Conservation (phyloP, 1,284 basidiomycete species). For the Puccinia triticina region DNA sequence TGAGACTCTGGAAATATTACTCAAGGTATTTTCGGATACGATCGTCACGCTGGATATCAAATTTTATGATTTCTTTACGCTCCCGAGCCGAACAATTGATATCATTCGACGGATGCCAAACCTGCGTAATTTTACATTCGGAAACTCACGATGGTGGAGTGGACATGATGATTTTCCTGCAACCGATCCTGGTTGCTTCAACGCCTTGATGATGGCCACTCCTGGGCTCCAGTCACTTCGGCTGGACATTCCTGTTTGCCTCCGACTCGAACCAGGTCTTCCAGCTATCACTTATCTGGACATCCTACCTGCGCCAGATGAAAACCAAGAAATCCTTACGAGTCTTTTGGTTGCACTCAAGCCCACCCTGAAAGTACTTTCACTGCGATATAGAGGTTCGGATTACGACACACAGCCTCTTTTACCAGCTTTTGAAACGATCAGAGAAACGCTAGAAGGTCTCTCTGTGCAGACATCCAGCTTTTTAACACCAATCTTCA, state of each 20-base stretch:
- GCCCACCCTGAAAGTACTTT: constrained; percentile 23
- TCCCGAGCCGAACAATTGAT: constrained; percentile 12
- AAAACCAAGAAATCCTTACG: neutral
- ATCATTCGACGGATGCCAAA: neutral
- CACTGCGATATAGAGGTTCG: neutral
- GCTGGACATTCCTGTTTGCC: neutral
- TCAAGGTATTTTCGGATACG: constrained; percentile 3
- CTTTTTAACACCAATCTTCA: neutral
- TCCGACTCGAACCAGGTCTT: neutral
- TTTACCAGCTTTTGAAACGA: constrained; percentile 20
- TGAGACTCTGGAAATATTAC: neutral
- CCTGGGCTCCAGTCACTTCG: neutral
- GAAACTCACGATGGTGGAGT: neutral
- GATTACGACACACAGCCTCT: neutral
- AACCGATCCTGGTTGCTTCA: neutral
- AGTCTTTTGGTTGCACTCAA: constrained; percentile 32
- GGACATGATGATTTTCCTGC: neutral
- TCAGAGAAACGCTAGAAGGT: constrained; percentile 33
- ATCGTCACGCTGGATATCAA: constrained; percentile 23
- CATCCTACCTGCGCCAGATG: neutral
- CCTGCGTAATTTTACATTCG: neutral
- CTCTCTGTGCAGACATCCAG: neutral
- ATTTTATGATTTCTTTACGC: constrained; percentile 6
- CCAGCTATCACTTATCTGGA: constrained; percentile 20
- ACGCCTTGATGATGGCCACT: neutral